Percentiles rank a stretch among this genome's conserved stretches.
Evolutionary conservation across 1,284 basidiomycete genomes (phyloP).

Genomic region (Pseudozyma thailandica): DNA sequence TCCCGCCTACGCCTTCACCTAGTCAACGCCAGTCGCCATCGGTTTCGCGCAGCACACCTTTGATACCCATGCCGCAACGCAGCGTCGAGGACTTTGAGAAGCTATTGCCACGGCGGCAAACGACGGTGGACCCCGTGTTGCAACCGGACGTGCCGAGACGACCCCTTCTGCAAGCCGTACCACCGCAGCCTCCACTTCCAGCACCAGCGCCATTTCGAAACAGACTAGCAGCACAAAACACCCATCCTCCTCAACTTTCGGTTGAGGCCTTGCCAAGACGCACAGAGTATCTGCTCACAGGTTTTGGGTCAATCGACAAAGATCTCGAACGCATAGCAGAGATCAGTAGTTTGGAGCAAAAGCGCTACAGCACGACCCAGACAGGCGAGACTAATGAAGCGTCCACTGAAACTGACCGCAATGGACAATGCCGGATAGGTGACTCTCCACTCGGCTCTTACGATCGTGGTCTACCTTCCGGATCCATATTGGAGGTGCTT

Average conservation of each 20-base stretch:
- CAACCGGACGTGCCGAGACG: slow-evolving; percentile 5
- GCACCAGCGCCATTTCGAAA: not conserved
- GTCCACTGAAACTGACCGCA: not conserved
- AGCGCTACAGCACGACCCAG: slow-evolving; percentile 1
- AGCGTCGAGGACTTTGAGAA: slow-evolving; percentile 26
- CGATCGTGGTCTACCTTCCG: slow-evolving; percentile 34
- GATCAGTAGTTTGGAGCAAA: slow-evolving; percentile 17
- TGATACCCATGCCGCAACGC: slow-evolving; percentile 37
- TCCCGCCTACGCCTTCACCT: slow-evolving; percentile 25
- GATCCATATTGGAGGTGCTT: slow-evolving; percentile 36
- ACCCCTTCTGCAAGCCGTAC: slow-evolving; percentile 23
- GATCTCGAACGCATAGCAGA: slow-evolving; percentile 36
- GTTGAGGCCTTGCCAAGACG: slow-evolving; percentile 8
- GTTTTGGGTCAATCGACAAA: slow-evolving; percentile 31
- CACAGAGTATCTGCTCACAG: slow-evolving; percentile 15
- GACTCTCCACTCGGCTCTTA: slow-evolving; percentile 2
- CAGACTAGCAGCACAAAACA: not conserved
- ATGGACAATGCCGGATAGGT: not conserved
- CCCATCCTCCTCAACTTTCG: not conserved
- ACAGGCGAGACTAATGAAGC: not conserved
- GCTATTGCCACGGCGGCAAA: slow-evolving; percentile 15
- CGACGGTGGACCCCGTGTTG: not conserved
- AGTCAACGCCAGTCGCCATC: slow-evolving; percentile 7
- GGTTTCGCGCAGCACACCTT: not conserved
- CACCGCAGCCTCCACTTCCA: slow-evolving; percentile 17